Base-by-base conservation (phyloP, 208 protist genomes). In the Trypanosoma caninum region DNA sequence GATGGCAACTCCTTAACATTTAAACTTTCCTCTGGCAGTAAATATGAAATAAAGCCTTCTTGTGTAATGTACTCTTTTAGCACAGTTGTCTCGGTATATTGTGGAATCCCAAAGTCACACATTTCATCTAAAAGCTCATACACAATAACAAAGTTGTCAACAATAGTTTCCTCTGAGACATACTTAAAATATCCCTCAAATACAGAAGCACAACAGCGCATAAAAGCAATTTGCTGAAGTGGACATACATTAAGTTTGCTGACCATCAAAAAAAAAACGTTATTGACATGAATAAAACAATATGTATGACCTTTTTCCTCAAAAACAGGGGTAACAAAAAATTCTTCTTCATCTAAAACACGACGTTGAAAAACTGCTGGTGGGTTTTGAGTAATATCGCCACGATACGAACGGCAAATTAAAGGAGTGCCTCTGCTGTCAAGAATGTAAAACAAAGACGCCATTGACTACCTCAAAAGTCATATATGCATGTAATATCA, bases 71-170 rank as follows among this genome's bases (percentile, higher is more conserved):
- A 98, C 35, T 93, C 76, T 65, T 99, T 98, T 33, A 99, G 80
- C 58, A 96, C 76, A 58, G 97, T 92, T 34, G 80, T 78, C 55
- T 98, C 91, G n/a, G 84, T 97, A 72, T 88, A 98, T 84, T 99
- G 98, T 35, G 98, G 98, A 54, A 98, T 98, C 23, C 98, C 98
- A 89, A 98, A 99, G 83, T 99, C 98, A 57, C 99, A 84, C 59
- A 98, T 97, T 80, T 99, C 97, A 69, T 99, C 98, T 13, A 99
- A 79, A 28, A 99, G 80, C 75, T 99, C 98, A 74, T 99, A 99
- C 22, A 99, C 82, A 41, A 99, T 95, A 30, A 98, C 87, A 68
- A 99, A 99, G 82, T 99, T 99, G 67, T 98, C 97, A 37, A 85
- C 78, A 35, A 99, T 85, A 23, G 82, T 87, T 16, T 98, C 96